Base-by-base conservation (phyloP, 2,329 filamentous ascomycete species). In the Blastomyces silverae region DNA sequence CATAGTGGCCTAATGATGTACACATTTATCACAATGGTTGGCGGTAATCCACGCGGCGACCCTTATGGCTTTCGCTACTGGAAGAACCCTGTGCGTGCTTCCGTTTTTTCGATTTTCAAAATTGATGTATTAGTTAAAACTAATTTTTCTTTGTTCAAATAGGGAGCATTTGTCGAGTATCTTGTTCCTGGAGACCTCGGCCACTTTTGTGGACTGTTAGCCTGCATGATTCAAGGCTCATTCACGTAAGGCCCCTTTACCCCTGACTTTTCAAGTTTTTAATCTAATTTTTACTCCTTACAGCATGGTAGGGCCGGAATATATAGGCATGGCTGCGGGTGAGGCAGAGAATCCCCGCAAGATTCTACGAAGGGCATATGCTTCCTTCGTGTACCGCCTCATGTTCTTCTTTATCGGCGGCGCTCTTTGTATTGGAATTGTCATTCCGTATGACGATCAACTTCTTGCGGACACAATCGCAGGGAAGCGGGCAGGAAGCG, bases 11-110 rank as follows among this genome's bases (percentile, higher is more conserved):
- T 73, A n/a, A 70, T 74, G 46, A 60, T 70, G 31, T 75, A 71
- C 60, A 92, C 90, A 2, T 90, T 94, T 70, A 80, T 94, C 66
- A 86, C 87, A 65, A 92, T 92, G 87, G 79, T 93, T 0, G 90
- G 90, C 8, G 90, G 88, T 1, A 92, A 92, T 70, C 90, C 90
- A 0, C 73, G 84, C 0, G 80, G 84, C 61, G 87, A 91, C 69
- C 79, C 82, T 0, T 89, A 89, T 67, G 89, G 89, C 0, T 92
- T 92, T 72, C 82, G 86, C 20, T 84, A 86, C 70, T 89, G 86
- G 79, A 74, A 71, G 6, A 67, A 79, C 37, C 88, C 89, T 0
- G 88, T 71, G 31, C 1, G 66, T 66, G 28, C 10, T 20, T 20
- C 48, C 11, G 13, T 5, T 20, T 10, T 52, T 20, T n/a, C n/a